phyloP scores from a whole-genome alignment of 768 basidiomycete species.

The Mycena haematopus region DNA sequence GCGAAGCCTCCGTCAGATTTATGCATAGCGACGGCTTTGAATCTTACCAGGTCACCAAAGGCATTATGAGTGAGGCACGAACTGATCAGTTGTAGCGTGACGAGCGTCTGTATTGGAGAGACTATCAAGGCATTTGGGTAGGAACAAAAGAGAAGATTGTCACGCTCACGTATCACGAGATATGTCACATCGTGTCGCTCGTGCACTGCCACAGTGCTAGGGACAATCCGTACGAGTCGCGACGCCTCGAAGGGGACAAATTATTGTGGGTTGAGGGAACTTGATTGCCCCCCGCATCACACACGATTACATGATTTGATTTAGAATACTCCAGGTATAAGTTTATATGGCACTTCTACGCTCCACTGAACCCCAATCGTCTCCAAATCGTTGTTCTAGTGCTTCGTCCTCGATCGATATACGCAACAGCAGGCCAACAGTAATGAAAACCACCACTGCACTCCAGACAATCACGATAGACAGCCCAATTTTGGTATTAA shows the following conservation, averaged over 20 bases:
- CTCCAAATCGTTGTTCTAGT: conserved; percentile 47
- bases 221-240: no score
- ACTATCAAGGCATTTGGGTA: no score
- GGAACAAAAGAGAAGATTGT: neutral
- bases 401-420: conserved; percentile 54
- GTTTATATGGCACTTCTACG: conserved; percentile 49
- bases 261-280: no score
- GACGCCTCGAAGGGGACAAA: no score
- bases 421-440: conserved; percentile 43
- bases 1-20: neutral
- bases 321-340: conserved; percentile 56
- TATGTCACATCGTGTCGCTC: neutral
- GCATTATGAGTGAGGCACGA: no score
- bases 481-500: conserved; percentile 41
- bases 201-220: no score
- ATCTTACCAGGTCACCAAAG: conserved; percentile 16
- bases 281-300: neutral
- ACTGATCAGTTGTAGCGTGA: no score
- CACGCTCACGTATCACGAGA: neutral
- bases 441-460: conserved; percentile 39
- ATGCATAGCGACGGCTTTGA: neutral
- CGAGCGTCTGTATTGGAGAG: no score
- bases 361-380: conserved; percentile 54
- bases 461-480: conserved; percentile 35
- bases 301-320: neutral